Conservation (phyloP, 2,329 filamentous ascomycete species). For the Nemania abortiva region DNA sequence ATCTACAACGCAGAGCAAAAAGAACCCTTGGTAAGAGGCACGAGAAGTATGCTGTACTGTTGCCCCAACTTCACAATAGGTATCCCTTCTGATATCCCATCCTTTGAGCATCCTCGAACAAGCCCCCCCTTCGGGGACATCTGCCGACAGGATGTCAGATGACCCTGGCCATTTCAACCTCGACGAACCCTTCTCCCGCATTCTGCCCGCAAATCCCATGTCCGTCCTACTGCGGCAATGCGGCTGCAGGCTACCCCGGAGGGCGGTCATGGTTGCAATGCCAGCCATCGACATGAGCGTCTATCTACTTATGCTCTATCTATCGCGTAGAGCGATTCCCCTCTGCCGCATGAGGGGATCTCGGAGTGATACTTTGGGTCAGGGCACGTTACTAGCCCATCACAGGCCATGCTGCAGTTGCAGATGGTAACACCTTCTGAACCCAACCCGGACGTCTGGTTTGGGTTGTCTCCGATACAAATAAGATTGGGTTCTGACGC, state of each 20-base stretch:
- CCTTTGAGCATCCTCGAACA: neutral
- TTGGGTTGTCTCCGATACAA: constrained; percentile 16
- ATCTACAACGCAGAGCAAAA: neutral
- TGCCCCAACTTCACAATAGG: neutral
- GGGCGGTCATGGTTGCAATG: neutral
- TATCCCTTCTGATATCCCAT: neutral
- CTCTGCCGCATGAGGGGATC: neutral
- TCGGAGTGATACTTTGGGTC: constrained; percentile 1
- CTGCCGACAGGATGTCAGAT: constrained; percentile 11
- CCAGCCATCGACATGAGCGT: neutral
- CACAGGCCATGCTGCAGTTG: neutral
- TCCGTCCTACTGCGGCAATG: neutral
- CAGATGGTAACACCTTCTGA: neutral
- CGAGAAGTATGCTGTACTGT: no score
- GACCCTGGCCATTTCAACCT: neutral
- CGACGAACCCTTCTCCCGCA: neutral
- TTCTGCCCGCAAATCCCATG: neutral
- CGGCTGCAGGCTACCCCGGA: neutral
- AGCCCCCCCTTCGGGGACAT: constrained; percentile 3
- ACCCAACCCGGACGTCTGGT: constrained; percentile 24
- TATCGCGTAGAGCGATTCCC: neutral
- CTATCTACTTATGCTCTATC: neutral
- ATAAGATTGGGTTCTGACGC: neutral
- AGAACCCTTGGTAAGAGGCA: no score
- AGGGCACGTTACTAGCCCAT: neutral